phyloP scores from a whole-genome alignment of 352 stramenopile genomes.

The Pythium grandisporangium region DNA sequence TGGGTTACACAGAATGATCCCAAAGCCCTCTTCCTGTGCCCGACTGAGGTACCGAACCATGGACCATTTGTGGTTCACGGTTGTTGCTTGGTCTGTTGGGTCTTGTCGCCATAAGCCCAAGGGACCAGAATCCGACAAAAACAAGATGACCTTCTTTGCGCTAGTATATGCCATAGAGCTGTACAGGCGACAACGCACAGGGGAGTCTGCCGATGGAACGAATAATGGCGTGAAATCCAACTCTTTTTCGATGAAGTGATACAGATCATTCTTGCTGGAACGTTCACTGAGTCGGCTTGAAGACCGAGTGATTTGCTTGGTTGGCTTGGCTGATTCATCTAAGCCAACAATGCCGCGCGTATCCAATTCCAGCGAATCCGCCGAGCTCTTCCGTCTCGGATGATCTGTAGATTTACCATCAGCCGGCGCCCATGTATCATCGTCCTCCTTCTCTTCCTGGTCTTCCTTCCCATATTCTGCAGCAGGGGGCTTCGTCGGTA shows the following conservation, averaged over 20 bases:
- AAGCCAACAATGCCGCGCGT: conserved; percentile 66
- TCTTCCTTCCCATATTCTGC: conserved; percentile 24
- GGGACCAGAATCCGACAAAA: conserved; percentile 78
- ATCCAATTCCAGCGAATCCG: conserved; percentile 73
- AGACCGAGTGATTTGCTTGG: conserved; percentile 21
- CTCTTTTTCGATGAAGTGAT: conserved; percentile 81
- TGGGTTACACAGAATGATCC: conserved; percentile 81
- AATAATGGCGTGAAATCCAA: conserved; percentile 81
- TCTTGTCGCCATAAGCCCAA: conserved; percentile 83
- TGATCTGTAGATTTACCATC: too few species aligned
- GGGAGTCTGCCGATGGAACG: conserved; percentile 79
- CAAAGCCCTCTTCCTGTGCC: conserved; percentile 80
- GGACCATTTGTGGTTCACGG: conserved; percentile 80
- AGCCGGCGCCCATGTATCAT: conserved; percentile 14
- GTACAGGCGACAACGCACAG: conserved; percentile 81
- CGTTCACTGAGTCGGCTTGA: conserved; percentile 39
- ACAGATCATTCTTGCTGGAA: conserved; percentile 71
- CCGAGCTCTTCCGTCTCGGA: conserved; percentile 57
- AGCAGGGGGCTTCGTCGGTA: conserved; percentile 46
- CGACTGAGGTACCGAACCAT: conserved; percentile 82
- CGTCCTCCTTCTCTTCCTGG: conserved; percentile 28
- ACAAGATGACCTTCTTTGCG: conserved; percentile 82
- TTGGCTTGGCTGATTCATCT: conserved; percentile 38
- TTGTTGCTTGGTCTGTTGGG: conserved; percentile 32
- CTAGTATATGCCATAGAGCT: conserved; percentile 83